Evolutionary conservation across 345 rosid genomes (phyloP).

Genomic region (Eucalyptus melliodora): DNA sequence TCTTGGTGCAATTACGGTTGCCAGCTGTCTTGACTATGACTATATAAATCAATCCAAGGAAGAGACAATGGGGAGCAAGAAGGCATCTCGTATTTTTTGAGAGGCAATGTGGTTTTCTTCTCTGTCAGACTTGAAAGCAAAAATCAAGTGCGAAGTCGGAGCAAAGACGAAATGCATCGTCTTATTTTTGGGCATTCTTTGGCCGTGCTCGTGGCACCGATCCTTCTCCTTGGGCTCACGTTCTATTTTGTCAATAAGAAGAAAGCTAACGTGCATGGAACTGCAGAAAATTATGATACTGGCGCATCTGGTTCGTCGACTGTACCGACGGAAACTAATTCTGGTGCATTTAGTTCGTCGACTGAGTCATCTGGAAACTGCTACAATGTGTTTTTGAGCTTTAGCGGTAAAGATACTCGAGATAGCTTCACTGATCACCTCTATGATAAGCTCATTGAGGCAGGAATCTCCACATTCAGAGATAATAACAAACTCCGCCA

Average conservation of each 20-base stretch:
- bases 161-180: background rate
- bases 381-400: background rate
- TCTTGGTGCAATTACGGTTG: too few species aligned
- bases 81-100: background rate
- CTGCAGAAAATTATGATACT: background rate
- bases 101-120: background rate
- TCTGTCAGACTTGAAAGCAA: background rate
- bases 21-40: too few species aligned
- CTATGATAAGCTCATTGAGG: rapidly evolving
- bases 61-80: too few species aligned
- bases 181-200: background rate
- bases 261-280: background rate
- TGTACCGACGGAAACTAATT: background rate
- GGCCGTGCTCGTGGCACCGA: rapidly evolving
- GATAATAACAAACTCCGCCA: background rate
- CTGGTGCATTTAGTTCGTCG: background rate
- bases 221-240: background rate
- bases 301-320: rapidly evolving
- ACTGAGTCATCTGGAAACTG: rapidly evolving
- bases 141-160: background rate
- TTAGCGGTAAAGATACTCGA: background rate
- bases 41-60: too few species aligned
- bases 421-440: background rate
- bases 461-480: rapidly evolving
- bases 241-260: too few species aligned